phyloP scores from a whole-genome alignment of 2,329 filamentous ascomycete genomes.

The Ceratocystiopsis sp. region DNA sequence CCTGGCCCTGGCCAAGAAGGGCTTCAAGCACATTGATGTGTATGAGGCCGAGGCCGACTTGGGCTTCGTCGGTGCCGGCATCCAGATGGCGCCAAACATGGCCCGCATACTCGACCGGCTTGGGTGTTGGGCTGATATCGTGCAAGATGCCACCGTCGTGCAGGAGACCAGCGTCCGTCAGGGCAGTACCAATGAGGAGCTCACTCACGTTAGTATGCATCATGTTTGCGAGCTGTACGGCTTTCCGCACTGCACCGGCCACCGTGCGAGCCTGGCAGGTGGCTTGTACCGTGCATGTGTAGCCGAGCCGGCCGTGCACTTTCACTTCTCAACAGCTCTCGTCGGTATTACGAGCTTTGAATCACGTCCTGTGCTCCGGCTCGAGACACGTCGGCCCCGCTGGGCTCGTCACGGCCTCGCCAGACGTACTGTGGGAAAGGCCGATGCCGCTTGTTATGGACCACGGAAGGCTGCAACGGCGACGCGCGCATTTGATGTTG shows the following conservation, averaged over 20 bases:
- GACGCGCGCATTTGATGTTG: slow-evolving; percentile 32
- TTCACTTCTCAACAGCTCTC: slow-evolving; percentile 47
- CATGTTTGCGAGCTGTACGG: slow-evolving; percentile 52
- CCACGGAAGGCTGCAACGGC: slow-evolving; percentile 22
- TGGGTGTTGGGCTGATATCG: slow-evolving; percentile 56
- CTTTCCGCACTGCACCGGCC: slow-evolving; percentile 66
- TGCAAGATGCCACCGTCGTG: slow-evolving; percentile 52
- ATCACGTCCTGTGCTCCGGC: slow-evolving; percentile 41
- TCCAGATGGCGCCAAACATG: slow-evolving; percentile 73
- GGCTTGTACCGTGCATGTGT: slow-evolving; percentile 56
- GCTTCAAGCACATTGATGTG: slow-evolving; percentile 56
- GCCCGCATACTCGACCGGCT: slow-evolving; percentile 55
- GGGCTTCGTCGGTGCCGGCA: slow-evolving; percentile 71
- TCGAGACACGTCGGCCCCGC: slow-evolving; percentile 33
- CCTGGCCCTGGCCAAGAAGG: slow-evolving; percentile 57
- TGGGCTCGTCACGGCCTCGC: no score
- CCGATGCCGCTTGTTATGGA: no score
- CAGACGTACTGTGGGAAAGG: not conserved
- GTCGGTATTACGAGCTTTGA: slow-evolving; percentile 40
- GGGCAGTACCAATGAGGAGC: slow-evolving; percentile 50
- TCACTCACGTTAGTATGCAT: slow-evolving; percentile 51
- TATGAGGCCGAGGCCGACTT: slow-evolving; percentile 58
- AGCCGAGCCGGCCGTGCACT: slow-evolving; percentile 41
- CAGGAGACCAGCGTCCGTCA: slow-evolving; percentile 57
- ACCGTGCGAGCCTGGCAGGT: slow-evolving; percentile 54